These are phyloP conservation scores for Paramecium tetraurelia DNA, from an alignment of 73 alveolate genomes.

Conservation along the genomic window DNA sequence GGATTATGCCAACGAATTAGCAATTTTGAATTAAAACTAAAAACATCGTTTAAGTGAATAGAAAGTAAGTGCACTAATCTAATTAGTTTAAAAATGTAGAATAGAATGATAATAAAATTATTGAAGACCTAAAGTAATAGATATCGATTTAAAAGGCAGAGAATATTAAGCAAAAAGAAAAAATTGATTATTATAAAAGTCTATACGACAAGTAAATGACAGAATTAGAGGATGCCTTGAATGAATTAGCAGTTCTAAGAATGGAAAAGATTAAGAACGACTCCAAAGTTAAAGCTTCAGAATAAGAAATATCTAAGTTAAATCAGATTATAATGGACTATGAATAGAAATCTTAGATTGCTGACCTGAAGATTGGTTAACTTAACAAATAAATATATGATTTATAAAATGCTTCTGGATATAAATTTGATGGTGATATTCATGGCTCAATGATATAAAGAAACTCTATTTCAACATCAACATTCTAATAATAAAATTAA, in stretches of 20 bases:
- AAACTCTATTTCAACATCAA: not conserved
- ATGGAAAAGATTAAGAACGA: slow-evolving; percentile 18
- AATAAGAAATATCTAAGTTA: not conserved
- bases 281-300: not conserved
- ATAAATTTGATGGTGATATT: not conserved
- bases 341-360: not conserved
- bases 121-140: not conserved
- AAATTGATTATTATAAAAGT: not conserved
- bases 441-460: not conserved
- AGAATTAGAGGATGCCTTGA: not conserved
- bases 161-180: not conserved
- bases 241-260: not conserved
- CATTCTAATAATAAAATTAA: not conserved
- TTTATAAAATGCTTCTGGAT: not conserved
- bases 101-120: not conserved
- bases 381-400: not conserved
- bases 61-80: not conserved
- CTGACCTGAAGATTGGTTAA: not conserved
- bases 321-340: not conserved
- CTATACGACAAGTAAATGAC: not conserved
- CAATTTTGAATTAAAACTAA: not conserved
- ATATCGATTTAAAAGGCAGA: not conserved
- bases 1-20: not conserved
- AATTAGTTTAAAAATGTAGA: not conserved
- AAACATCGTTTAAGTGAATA: not conserved